Evolutionary conservation across 2,329 filamentous ascomycete species (phyloP).

Genomic region (Trichoderma polysporum): DNA sequence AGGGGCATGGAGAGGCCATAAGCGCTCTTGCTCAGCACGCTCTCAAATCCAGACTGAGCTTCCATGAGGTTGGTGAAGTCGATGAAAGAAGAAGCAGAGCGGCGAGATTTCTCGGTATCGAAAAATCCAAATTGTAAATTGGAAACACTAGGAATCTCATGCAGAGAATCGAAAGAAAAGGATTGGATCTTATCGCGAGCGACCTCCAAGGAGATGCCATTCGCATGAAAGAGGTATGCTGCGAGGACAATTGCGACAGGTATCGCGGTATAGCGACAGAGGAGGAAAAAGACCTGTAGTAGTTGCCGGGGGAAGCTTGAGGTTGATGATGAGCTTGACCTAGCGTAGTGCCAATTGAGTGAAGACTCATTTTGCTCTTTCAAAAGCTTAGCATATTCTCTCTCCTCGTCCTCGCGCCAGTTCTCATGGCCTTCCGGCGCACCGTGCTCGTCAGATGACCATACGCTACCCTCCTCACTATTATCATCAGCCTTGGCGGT

Average conservation of each 20-base stretch:
- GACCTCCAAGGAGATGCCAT: constrained; percentile 59
- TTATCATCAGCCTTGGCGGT: constrained; percentile 20
- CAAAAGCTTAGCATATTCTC: neutral
- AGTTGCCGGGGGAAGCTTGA: neutral
- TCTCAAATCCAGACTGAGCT: constrained; percentile 73
- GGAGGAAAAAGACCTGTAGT: constrained; percentile 44
- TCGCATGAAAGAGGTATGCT: constrained; percentile 59
- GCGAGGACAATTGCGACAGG: constrained; percentile 62
- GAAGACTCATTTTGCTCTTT: neutral
- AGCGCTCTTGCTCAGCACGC: constrained; percentile 67
- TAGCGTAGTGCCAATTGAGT: neutral
- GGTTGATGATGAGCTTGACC: neutral
- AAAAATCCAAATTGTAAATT: constrained; percentile 66
- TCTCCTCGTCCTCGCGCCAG: constrained; percentile 25
- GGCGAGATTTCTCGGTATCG: constrained; percentile 33
- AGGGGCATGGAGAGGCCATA: constrained; percentile 67
- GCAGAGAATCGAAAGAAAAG: constrained; percentile 61
- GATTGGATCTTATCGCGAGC: constrained; percentile 61
- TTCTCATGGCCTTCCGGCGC: constrained; percentile 31
- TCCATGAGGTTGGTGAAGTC: constrained; percentile 76
- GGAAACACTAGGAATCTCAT: constrained; percentile 65
- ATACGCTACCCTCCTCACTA: neutral
- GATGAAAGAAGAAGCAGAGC: constrained; percentile 37
- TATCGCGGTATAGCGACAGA: constrained; percentile 62
- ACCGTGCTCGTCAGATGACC: neutral